Conservation (phyloP, 106 monocot species). For the Allium cepa region DNA sequence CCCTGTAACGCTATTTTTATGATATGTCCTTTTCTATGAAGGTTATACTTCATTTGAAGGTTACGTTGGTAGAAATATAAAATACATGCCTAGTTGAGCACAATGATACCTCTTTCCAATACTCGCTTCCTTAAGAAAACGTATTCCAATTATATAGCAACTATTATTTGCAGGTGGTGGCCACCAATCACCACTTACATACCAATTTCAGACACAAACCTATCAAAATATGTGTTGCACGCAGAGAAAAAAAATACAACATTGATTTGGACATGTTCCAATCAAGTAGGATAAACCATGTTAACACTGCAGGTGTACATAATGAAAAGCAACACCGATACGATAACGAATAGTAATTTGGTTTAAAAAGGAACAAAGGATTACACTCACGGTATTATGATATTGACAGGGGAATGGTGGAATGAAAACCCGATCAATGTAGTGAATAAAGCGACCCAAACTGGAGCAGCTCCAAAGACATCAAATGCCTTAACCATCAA, state of each 20-base stretch:
- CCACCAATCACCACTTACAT: no score
- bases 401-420: constrained; percentile 58
- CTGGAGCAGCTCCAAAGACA: constrained; percentile 38
- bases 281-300: background rate
- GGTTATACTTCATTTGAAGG: no score
- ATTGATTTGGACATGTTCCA: background rate
- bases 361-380: no score
- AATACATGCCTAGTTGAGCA: no score
- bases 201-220: background rate
- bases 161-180: no score
- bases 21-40: no score
- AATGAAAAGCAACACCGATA: background rate
- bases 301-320: background rate
- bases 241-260: background rate
- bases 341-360: background rate
- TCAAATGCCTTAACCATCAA: constrained; percentile 73
- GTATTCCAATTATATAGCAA: no score
- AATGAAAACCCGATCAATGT: constrained; percentile 39
- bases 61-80: no score
- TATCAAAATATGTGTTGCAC: background rate
- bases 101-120: no score
- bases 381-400: background rate
- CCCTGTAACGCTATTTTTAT: no score
- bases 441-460: constrained; percentile 17
- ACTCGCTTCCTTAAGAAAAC: no score